These are phyloP conservation scores for Colletotrichum sp. DNA, from an alignment of 2,329 filamentous ascomycete species.

Conservation along the genomic window DNA sequence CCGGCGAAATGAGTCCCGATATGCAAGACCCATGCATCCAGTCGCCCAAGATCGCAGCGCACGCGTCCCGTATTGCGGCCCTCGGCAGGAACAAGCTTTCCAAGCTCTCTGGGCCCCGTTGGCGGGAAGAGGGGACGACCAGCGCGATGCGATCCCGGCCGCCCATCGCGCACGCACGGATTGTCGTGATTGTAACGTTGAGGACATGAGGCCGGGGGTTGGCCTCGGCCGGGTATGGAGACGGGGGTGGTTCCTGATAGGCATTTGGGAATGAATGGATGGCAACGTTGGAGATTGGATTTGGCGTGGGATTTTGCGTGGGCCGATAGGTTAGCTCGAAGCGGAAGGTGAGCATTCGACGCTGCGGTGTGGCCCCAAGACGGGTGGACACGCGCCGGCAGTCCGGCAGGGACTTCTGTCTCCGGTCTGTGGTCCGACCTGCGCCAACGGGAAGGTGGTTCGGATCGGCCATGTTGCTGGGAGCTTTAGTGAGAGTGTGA, in stretches of 20 bases:
- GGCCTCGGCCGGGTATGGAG: not conserved
- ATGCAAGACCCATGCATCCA: not conserved
- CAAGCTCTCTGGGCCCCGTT: not conserved
- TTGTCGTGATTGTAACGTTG: not conserved
- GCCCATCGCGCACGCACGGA: not conserved
- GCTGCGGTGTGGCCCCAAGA: not conserved
- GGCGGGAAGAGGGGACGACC: not conserved
- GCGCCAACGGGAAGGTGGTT: conserved; percentile 11
- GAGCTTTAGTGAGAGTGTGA: not conserved
- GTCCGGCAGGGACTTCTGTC: conserved; percentile 10
- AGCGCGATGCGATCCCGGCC: not conserved
- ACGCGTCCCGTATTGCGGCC: not conserved
- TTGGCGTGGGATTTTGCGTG: not conserved
- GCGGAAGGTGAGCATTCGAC: conserved; percentile 12
- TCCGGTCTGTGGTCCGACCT: conserved; percentile 1
- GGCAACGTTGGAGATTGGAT: not conserved
- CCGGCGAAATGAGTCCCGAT: not conserved
- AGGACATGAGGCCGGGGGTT: not conserved
- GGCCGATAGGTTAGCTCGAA: conserved; percentile 8
- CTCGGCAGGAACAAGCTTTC: conserved; percentile 7
- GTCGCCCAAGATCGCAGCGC: not conserved
- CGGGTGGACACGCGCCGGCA: not conserved
- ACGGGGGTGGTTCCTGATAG: not conserved
- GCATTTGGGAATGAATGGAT: not conserved
- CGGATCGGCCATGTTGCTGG: not conserved